Base-by-base conservation (phyloP, 495 filamentous ascomycete species). In the Penicillium pulvis region DNA sequence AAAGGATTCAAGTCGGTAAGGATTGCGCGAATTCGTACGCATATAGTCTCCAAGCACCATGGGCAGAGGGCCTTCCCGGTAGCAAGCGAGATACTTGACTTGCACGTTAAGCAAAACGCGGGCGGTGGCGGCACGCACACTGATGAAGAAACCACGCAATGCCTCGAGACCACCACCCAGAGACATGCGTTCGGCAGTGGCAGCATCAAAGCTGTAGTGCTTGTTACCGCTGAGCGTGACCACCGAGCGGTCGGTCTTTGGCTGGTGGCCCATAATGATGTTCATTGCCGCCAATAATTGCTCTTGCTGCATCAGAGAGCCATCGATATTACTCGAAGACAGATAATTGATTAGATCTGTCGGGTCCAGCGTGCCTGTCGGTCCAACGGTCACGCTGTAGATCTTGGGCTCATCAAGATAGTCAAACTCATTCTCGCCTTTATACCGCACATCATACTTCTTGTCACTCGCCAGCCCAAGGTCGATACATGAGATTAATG, bases 61-160 rank as follows among this genome's bases (percentile, higher is more conserved):
- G 7, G 14, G 33, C 45, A 81, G 52, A n/a, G 63, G 63, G 3
- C 72, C 74, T 42, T 62, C 57, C 44, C 77, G 51, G 61, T 77
- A 79, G 51, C 69, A 73, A 4, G 77, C 78, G 4, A 68, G 31
- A 55, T 81, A 75, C 46, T 78, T 79, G 42, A 81, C 76, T 52
- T 81, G 77, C 3, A 83, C 79, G 53, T 91, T 90, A 4, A 89
- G 68, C 1, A 90, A 72, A 10, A 89, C 62, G 6, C 87, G 80
- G 4, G 83, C 81, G 4, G 88, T 90, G 9, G 84, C 86, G 0
- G 81, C 75, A 23, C 88, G 85, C 16, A 86, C 82, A 69, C 86
- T 90, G 52, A 85, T 77, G 58, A 88, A 89, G 61, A 82, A 90
- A 0, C 89, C 88, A 50, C 88, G 82, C 0, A 87, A 69, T 4